A percentile compares a stretch with the other conserved stretches of the same genome.
These are phyloP conservation scores for Galerina marginata DNA, from an alignment of 768 basidiomycete genomes.

Conservation along the genomic window DNA sequence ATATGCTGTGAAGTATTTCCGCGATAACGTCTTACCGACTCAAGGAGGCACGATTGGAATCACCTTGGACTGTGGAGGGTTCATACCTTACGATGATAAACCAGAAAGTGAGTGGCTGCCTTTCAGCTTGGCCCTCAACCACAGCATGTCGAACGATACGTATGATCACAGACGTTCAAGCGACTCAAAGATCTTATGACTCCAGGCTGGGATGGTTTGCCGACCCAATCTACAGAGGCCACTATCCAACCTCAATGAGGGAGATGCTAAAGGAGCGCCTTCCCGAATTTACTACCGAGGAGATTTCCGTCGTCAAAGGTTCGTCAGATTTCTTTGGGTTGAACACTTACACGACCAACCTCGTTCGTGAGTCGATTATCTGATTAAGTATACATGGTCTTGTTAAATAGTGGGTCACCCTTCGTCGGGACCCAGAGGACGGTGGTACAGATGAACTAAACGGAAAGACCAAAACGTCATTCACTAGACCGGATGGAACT, in stretches of 20 bases:
- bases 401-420: neutral
- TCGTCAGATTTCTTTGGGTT: slow-evolving; percentile 73
- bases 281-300: slow-evolving; percentile 58
- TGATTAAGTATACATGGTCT: neutral
- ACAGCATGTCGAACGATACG: neutral
- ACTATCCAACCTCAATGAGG: slow-evolving; percentile 61
- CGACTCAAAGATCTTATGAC: slow-evolving; percentile 68
- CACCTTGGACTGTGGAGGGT: slow-evolving; percentile 72
- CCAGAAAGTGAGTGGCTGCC: slow-evolving; percentile 57
- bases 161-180: slow-evolving; percentile 52
- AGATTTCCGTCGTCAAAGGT: slow-evolving; percentile 59
- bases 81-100: slow-evolving; percentile 66
- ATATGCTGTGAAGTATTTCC: slow-evolving; percentile 66
- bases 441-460: slow-evolving; percentile 64
- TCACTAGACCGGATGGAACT: slow-evolving; percentile 60
- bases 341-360: slow-evolving; percentile 68
- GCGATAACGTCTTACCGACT: slow-evolving; percentile 55
- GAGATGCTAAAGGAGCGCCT: slow-evolving; percentile 56
- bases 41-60: slow-evolving; percentile 74
- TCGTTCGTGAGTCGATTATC: slow-evolving; percentile 49
- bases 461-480: slow-evolving; percentile 56
- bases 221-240: slow-evolving; percentile 74
- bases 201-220: slow-evolving; percentile 50
- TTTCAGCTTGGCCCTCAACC: neutral
- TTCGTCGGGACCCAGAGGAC: slow-evolving; percentile 40